Evolutionary conservation across 306 rosid genomes (phyloP), one percentile per base, ranked within the genome.

Genomic region (Dryas alaskensis): DNA sequence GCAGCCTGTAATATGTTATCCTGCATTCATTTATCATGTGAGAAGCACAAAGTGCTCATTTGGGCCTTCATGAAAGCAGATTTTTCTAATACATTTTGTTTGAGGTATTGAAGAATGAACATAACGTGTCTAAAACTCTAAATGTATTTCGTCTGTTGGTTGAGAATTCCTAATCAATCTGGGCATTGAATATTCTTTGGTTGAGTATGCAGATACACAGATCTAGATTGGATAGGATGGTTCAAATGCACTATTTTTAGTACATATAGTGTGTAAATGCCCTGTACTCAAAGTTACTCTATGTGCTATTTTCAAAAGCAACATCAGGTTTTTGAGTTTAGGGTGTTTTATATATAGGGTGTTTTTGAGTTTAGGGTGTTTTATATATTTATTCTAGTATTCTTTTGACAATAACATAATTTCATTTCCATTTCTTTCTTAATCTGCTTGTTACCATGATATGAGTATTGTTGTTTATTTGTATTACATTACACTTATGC

Each of bases 401-500:
- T 58, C 10, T 4, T 45, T 51, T 69, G 8, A 27, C 27, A 60
- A 63, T 63, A 10, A 68, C 4, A 8, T 31, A 43, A 54, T 52
- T n/a, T 51, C 45, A 47, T 67, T 67, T 6, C 1, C 67, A 8
- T 27, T 49, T 67, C 27, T 67, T 25, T 67, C 3, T 7, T 46
- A 55, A 71, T 44, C 43, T 55, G 27, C 60, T 59, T 57, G 10
- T 65, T 45, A 53, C 39, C 42, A 3, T 65, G 74, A 12, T 43
- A 5, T 45, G 22, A 57, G 9, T 14, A 45, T 48, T 7, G n/a
- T 42, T 67, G 46, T 50, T 69, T 10, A 65, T 66, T 55, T 72
- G 45, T 52, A 14, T 69, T 65, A 61, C 14, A 61, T 69, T 65
- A 61, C 14, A 61, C 73, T n/a, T 69, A 39, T 68, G 16, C 59